Base-by-base conservation (phyloP, 2,329 filamentous ascomycete species). In the Phaeosphaeria sp. region DNA sequence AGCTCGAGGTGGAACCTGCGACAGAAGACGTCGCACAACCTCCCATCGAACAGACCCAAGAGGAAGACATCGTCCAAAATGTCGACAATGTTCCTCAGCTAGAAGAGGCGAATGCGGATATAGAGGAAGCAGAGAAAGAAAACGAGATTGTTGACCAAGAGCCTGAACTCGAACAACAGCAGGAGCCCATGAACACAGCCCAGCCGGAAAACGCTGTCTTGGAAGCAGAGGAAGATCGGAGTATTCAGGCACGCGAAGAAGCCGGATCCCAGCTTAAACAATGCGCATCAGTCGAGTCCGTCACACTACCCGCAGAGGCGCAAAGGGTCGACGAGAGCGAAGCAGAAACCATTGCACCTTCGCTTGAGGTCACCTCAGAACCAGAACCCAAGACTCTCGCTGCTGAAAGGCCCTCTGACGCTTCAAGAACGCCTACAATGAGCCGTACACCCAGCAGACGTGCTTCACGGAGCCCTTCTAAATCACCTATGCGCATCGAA, bases 401-500 rank as follows among this genome's bases (percentile, higher is more conserved):
- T 20, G 58, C 66, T 13, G 66, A 70, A 50, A 72, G 68, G 53
- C 65, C 72, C 36, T 63, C 51, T 49, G 72, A 75, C 43, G 66
- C 58, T 22, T 46, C 59, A 3, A 41, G 64, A n/a, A 64, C 70
- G 5, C 71, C 72, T 30, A 52, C 55, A 6, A 59, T 50, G 18
- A 73, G 63, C 55, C 59, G 60, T 46, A 59, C 60, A 23, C 62
- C 69, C 9, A 68, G 58, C 47, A 62, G 70, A 43, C 63, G 67
- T 22, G 58, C 60, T 11, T 71, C 66, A 3, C 65, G 66, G 43
- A 72, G 64, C 43, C 65, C 66, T 1, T 65, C 69, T 13, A 73
- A 64, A 52, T 68, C 68, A 21, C 72, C 74, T 10, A 75, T 77
- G 65, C 72, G 72, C 7, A 67, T 77, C 25, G 79, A 83, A 60